A percentile compares a stretch with the other conserved stretches of the same genome.
These are phyloP conservation scores for Dothidotthia symphoricarpi DNA, from an alignment of 2,329 filamentous ascomycete genomes.

Conservation along the genomic window DNA sequence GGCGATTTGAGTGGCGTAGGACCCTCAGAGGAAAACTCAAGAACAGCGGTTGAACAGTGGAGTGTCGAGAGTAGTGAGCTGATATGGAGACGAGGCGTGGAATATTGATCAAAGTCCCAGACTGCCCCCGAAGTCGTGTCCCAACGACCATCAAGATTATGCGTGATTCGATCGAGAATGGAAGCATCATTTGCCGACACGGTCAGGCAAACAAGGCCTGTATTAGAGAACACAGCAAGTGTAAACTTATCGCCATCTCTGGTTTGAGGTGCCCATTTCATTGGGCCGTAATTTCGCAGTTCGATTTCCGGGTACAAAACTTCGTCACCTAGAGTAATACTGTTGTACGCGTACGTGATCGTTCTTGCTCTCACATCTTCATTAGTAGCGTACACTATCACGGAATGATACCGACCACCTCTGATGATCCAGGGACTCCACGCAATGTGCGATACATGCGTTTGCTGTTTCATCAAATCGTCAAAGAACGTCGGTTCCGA, in stretches of 20 bases:
- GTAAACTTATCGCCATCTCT: conserved; percentile 16
- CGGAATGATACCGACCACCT: conserved; percentile 21
- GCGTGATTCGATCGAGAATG: conserved; percentile 17
- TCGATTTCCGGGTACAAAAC: conserved; percentile 22
- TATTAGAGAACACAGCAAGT: conserved; percentile 34
- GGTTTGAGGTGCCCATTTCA: conserved; percentile 30
- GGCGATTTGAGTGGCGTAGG: conserved; percentile 17
- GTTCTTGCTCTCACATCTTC: conserved; percentile 28
- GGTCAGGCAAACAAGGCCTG: conserved; percentile 27
- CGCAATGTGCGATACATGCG: conserved; percentile 36
- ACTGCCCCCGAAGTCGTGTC: conserved; percentile 39
- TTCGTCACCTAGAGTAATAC: conserved; percentile 22
- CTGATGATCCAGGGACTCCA: conserved; percentile 43
- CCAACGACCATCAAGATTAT: conserved; percentile 45
- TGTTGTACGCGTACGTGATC: conserved; percentile 15
- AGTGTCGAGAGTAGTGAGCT: conserved; percentile 40
- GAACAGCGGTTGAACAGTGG: conserved; percentile 28
- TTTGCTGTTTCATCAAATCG: conserved; percentile 32
- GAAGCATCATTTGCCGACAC: conserved; percentile 26
- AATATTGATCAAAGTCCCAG: conserved; percentile 30
- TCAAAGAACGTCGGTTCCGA: conserved; percentile 27
- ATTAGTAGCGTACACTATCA: conserved; percentile 41
- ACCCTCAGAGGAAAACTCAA: conserved; percentile 24
- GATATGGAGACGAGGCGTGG: conserved; percentile 34
- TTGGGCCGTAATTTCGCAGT: conserved; percentile 25